phyloP scores from a whole-genome alignment of 2,329 filamentous ascomycete species.

The Macroventuria anomochaeta region DNA sequence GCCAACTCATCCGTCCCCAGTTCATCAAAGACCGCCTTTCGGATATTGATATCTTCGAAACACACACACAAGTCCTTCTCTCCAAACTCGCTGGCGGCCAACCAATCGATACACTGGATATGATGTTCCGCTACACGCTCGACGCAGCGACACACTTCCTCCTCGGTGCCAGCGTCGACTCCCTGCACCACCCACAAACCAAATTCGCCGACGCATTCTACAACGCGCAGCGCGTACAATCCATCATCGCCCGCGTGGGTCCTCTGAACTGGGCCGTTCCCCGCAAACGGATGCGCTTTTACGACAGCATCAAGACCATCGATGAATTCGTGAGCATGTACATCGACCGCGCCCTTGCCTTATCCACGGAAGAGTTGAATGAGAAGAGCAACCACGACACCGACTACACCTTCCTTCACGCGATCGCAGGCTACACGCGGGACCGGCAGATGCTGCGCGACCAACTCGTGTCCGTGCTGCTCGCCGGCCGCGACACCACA shows the following conservation, averaged over 20 bases:
- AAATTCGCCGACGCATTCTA: conserved; percentile 83
- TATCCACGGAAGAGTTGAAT: conserved; percentile 74
- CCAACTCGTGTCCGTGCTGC: conserved; percentile 74
- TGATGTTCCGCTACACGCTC: conserved; percentile 79
- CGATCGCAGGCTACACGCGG: conserved; percentile 80
- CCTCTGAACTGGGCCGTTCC: conserved; percentile 70
- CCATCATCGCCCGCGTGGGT: conserved; percentile 68
- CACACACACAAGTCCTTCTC: conserved; percentile 77
- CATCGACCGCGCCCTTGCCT: conserved; percentile 74
- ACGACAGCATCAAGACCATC: conserved; percentile 69
- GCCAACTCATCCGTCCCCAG: conserved; percentile 84
- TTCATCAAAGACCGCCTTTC: conserved; percentile 85
- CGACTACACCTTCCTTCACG: conserved; percentile 85
- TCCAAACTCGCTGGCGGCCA: conserved; percentile 62
- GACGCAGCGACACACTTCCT: conserved; percentile 89
- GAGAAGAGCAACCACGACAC: conserved; percentile 74
- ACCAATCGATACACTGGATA: conserved; percentile 72
- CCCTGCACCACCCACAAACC: conserved; percentile 62
- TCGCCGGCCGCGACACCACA: conserved; percentile 88
- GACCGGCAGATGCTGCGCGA: conserved; percentile 74
- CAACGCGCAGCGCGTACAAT: conserved; percentile 77
- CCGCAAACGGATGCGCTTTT: conserved; percentile 65
- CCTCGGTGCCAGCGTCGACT: conserved; percentile 75
- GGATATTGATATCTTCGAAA: conserved; percentile 81
- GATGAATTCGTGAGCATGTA: conserved; percentile 79